Conservation (phyloP, 2,329 filamentous ascomycete species). For the Xylariales sp. region DNA sequence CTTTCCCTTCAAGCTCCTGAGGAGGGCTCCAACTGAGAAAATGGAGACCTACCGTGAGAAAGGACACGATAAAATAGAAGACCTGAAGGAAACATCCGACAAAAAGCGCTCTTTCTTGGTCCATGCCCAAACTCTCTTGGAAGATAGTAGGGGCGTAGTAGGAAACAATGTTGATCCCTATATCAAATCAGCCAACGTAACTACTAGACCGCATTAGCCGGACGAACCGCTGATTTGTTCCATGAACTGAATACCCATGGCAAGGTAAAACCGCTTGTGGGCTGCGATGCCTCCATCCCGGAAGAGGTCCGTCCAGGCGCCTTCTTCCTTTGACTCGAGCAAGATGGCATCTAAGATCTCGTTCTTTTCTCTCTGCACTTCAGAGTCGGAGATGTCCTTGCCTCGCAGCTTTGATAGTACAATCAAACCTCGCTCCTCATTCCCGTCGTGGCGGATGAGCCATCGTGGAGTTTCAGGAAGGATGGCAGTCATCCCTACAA, state of each 20-base stretch:
- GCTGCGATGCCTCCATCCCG: too few species aligned
- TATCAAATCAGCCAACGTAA: background rate
- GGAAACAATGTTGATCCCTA: slow-evolving; percentile 10
- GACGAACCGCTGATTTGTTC: slow-evolving; percentile 9
- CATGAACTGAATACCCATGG: too few species aligned
- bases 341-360: slow-evolving; percentile 12
- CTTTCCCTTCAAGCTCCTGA: too few species aligned
- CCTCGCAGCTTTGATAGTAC: slow-evolving; percentile 13
- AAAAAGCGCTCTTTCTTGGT: slow-evolving; percentile 45
- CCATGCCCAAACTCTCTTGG: slow-evolving; percentile 30
- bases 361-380: slow-evolving; percentile 12
- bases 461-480: slow-evolving; percentile 34
- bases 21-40: too few species aligned
- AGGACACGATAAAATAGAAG: slow-evolving; percentile 33
- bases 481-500: slow-evolving; percentile 28
- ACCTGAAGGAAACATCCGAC: slow-evolving; percentile 40
- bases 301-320: too few species aligned
- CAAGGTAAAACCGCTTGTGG: too few species aligned
- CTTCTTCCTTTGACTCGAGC: too few species aligned
- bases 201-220: background rate
- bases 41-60: slow-evolving; percentile 37
- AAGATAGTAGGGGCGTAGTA: slow-evolving; percentile 34
- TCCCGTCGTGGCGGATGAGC: slow-evolving; percentile 26
- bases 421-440: slow-evolving; percentile 25
- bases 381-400: slow-evolving; percentile 10